phyloP scores from a whole-genome alignment of 345 rosid species.

The Eucalyptus brandiana region DNA sequence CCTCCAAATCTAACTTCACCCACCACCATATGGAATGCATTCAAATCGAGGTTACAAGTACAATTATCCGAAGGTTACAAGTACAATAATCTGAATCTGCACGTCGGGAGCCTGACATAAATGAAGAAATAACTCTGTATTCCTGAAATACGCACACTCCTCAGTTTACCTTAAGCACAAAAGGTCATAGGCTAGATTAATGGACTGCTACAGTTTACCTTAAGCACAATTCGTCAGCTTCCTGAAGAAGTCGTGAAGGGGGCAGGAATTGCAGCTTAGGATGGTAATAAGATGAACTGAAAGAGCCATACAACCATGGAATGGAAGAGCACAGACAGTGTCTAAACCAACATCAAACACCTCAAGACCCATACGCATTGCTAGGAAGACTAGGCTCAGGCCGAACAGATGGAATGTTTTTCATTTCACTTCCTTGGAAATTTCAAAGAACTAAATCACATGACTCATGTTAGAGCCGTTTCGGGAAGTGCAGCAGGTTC shows the following conservation, averaged over 20 bases:
- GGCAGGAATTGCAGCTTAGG: background rate
- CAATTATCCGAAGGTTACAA: background rate
- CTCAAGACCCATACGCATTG: background rate
- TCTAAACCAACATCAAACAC: background rate
- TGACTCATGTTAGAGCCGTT: background rate
- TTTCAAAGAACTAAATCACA: background rate
- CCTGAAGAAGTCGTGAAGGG: background rate
- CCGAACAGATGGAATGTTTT: background rate
- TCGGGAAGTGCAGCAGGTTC: background rate
- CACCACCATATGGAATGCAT: background rate
- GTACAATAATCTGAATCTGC: background rate
- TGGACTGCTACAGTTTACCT: background rate
- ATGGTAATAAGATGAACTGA: background rate
- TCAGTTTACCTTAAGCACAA: background rate
- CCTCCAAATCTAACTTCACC: background rate
- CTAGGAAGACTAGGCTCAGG: background rate
- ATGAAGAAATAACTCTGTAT: background rate
- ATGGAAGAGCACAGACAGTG: background rate
- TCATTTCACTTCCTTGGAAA: background rate
- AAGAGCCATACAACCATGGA: background rate
- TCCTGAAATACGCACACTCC: background rate
- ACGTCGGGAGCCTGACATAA: background rate
- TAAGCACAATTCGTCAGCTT: background rate
- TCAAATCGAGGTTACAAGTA: background rate
- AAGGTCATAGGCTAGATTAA: background rate